Evolutionary conservation across 352 stramenopile genomes (phyloP), one percentile per base, ranked within the genome.

Genomic region (Phytophthora citricola): DNA sequence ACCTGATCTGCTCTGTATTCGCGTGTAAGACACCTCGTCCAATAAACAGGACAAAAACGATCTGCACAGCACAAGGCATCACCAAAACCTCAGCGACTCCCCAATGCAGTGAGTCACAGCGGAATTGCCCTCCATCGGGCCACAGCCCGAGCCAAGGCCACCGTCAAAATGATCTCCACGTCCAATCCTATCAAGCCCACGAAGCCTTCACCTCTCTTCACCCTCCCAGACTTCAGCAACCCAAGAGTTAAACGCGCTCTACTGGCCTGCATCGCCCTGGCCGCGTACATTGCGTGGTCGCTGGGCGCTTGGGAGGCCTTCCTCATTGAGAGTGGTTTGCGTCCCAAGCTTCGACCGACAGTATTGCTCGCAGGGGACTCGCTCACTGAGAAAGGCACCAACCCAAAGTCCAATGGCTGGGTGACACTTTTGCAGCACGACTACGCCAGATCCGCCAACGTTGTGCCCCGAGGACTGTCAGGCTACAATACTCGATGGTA

Each of bases 401-500:
- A 79, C 36, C 66, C 68, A 5, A 58, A 65, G 15, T 46, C 53
- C 32, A 64, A 56, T n/a, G 77, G 79, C 0, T 89, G 75, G 68
- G 72, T 76, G 65, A 68, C 63, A 0, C 52, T 74, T 10, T 51
- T 87, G 40, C 73, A 78, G 20, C 41, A 77, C 14, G 47, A 74
- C 38, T 89, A 84, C 57, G 66, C 75, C 1, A 65, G 75, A 22
- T 66, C 64, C 7, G 67, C 58, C 7, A 69, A 84, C 38, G 59
- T 89, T 0, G 44, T 82, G 29, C 75, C 83, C 8, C 77, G 78
- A 17, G 78, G 80, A 15, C 55, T 76, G 27, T 70, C 63, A 4
- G 77, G 69, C 8, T 85, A 77, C 66, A 85, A 76, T 36, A 81
- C 73, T 4, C 58, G 69, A 14, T 84, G 75, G 71, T 78, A 73